phyloP scores from a whole-genome alignment of 2,329 filamentous ascomycete species.

The Fusarium neocosmosporiellum region DNA sequence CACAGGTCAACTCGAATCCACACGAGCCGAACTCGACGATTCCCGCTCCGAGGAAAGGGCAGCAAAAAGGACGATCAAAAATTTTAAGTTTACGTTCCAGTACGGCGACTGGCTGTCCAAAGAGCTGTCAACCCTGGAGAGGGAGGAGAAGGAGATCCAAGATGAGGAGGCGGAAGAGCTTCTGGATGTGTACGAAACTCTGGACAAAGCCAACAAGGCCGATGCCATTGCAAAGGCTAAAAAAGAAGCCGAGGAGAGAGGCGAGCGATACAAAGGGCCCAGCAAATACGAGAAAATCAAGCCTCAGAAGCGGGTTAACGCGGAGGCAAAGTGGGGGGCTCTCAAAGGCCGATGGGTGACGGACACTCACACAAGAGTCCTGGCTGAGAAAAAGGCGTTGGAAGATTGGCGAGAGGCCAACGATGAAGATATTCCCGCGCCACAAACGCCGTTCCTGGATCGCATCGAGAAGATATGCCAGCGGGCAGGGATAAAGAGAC shows the following conservation, averaged over 20 bases:
- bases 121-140: too few relatives aligned
- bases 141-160: too few relatives aligned
- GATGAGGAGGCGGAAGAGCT: too few relatives aligned
- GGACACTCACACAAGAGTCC: background rate
- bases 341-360: background rate
- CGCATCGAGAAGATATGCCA: background rate
- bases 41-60: too few relatives aligned
- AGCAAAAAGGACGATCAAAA: background rate
- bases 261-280: too few relatives aligned
- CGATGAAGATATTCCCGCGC: background rate
- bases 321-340: background rate
- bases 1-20: too few relatives aligned
- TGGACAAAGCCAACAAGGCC: background rate
- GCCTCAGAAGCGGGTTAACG: too few relatives aligned
- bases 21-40: too few relatives aligned
- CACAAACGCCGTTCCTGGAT: background rate
- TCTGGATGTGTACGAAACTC: background rate
- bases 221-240: background rate
- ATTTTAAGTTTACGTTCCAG: background rate
- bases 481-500: background rate
- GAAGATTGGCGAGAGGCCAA: background rate
- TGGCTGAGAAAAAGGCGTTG: background rate
- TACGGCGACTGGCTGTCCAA: background rate
- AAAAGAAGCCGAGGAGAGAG: too few relatives aligned
- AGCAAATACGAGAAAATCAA: too few relatives aligned